Evolutionary conservation across 2,329 filamentous ascomycete genomes (phyloP), one percentile per base, ranked within the genome.

Genomic region (Scolecobasidium constrictum): DNA sequence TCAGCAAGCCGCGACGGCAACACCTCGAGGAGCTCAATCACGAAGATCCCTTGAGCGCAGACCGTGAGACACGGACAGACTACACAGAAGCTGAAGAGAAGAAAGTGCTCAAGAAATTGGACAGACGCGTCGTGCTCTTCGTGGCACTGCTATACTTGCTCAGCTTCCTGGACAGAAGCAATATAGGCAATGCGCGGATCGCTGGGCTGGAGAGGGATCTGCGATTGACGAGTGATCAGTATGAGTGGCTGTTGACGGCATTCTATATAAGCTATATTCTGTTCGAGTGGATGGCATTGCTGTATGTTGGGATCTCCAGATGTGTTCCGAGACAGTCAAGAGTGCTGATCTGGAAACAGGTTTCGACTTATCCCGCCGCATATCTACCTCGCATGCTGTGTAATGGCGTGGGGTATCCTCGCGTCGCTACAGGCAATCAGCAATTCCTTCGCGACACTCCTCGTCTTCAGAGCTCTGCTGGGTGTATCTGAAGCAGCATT

Each of bases 131-230:
- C 42, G 85, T 94, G 4, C 59, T 84, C 1, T 93, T 94, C 56
- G 72, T 94, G 49, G 83, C 85, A 9, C 58, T 90, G 46, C 69
- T 94, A 11, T 95, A 92, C 57, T 74, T 93, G 69, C 67, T 94
- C 48, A 83, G 80, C 48, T 94, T 94, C 57, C 63, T 94, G 50
- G 87, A 94, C 60, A 73, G 87, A 50, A 88, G 84, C 15, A 94
- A 75, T 54, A 74, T 75, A 48, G 75, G 76, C 36, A 79, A 80
- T 57, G 75, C 75, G n/a, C 71, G 69, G 45, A 72, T 78, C 41
- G 76, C 75, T 5, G 76, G 76, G 7, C 57, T 80, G 7, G 60
- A 62, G 31, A 58, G 66, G 2, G 75, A 78, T 52, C 59, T 80
- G 16, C 53, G 63, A 3, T 61, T 80, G n/a, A 68, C 64, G 23